These are phyloP conservation scores for Colletotrichum lentis DNA, from an alignment of 2,329 filamentous ascomycete species.

Conservation along the genomic window DNA sequence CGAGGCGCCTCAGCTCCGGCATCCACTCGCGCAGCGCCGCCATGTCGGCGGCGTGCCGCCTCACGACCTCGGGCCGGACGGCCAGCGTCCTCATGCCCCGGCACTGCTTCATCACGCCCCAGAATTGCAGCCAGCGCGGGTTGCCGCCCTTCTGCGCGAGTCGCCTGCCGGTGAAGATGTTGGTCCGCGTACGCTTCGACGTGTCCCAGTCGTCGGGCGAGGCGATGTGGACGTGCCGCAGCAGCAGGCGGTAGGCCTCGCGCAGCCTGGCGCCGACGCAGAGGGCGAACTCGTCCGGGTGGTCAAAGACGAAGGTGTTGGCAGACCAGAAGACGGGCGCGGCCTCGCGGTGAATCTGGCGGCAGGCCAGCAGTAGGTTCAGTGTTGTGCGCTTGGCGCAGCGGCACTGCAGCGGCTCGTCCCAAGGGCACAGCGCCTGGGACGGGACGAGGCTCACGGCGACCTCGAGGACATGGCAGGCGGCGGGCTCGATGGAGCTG, in stretches of 20 bases:
- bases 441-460: background rate
- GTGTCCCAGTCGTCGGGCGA: background rate
- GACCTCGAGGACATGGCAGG: slow-evolving; percentile 17
- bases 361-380: slow-evolving; percentile 20
- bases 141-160: background rate
- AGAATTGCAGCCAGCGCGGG: slow-evolving; percentile 31
- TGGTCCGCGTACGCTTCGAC: background rate
- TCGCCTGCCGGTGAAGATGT: background rate
- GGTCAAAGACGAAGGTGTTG: slow-evolving; percentile 27
- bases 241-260: slow-evolving; percentile 6
- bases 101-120: slow-evolving; percentile 32
- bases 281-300: slow-evolving; percentile 24
- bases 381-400: slow-evolving; percentile 20
- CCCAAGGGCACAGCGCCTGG: background rate
- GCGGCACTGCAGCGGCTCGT: slow-evolving; percentile 4
- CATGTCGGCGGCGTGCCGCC: slow-evolving; percentile 10
- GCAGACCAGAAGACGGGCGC: slow-evolving; percentile 25
- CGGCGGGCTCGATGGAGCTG: slow-evolving; percentile 30
- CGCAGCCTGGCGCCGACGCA: slow-evolving; percentile 23
- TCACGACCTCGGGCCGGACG: slow-evolving; percentile 23
- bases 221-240: slow-evolving; percentile 22
- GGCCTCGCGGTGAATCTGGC: slow-evolving; percentile 28
- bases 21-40: slow-evolving; percentile 1
- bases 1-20: slow-evolving; percentile 13
- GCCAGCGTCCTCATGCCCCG: slow-evolving; percentile 12